phyloP scores from a whole-genome alignment of 257 asterid species.

The Ilex asprella region DNA sequence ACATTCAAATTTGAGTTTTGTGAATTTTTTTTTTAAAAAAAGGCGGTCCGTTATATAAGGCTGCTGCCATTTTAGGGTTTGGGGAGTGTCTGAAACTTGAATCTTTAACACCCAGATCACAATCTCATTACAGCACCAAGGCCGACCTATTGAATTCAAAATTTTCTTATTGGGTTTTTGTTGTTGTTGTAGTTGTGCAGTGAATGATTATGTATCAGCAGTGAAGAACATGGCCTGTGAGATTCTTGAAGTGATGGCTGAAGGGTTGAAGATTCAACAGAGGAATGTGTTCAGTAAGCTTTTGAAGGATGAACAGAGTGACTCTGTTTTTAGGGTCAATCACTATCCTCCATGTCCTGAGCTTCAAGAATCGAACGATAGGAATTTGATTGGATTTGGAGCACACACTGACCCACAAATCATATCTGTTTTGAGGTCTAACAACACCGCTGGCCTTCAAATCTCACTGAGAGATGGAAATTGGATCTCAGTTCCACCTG shows the following conservation, averaged over 20 bases:
- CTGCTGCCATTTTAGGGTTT: too few relatives aligned
- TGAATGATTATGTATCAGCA: constrained; percentile 14
- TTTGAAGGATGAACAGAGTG: constrained; percentile 21
- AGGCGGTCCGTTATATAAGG: too few relatives aligned
- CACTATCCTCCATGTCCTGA: constrained; percentile 30
- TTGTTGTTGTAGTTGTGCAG: neutral
- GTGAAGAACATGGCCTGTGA: constrained; percentile 26
- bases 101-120: too few relatives aligned
- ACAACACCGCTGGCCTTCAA: constrained; percentile 26
- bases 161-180: neutral
- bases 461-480: constrained; percentile 20
- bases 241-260: constrained; percentile 20
- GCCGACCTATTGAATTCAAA: too few relatives aligned
- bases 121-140: too few relatives aligned
- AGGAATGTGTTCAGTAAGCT: constrained; percentile 22
- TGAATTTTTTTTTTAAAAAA: too few relatives aligned
- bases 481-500: constrained; percentile 30
- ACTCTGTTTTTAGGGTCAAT: constrained; percentile 23
- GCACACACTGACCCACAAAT: constrained; percentile 32
- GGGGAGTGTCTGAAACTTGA: too few relatives aligned
- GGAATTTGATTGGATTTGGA: constrained; percentile 22
- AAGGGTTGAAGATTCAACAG: constrained; percentile 20
- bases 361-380: constrained; percentile 11
- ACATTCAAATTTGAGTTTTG: too few relatives aligned
- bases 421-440: constrained; percentile 26